Conservation (phyloP, 1,284 basidiomycete genomes). For the Vanrija humicola region DNA sequence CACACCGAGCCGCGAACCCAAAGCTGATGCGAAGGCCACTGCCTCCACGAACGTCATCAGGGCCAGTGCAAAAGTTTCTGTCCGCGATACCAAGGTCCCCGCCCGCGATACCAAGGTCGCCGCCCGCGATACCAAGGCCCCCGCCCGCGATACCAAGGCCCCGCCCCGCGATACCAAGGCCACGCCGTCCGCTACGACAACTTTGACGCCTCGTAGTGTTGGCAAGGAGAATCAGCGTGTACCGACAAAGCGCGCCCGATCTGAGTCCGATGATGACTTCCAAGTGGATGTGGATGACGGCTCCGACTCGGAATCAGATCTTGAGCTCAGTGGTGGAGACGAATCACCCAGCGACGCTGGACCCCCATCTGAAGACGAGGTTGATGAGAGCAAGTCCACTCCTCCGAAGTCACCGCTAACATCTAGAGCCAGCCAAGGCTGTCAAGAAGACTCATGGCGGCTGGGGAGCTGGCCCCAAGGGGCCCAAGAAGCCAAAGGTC, state of each 20-base stretch:
- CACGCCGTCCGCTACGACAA: too few species aligned
- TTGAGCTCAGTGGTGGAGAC: too few species aligned
- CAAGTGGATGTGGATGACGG: constrained; percentile 26
- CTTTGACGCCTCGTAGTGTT: neutral
- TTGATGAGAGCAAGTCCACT: too few species aligned
- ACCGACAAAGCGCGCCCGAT: neutral
- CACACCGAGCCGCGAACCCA: neutral
- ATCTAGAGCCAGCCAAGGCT: neutral
- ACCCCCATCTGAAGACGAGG: constrained; percentile 36
- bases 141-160: too few species aligned
- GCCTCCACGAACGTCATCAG: neutral
- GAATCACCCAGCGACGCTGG: constrained; percentile 6
- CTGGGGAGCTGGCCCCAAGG: constrained; percentile 24
- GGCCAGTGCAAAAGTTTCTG: neutral
- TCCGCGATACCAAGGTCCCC: too few species aligned
- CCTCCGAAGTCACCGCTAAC: too few species aligned
- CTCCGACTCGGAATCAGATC: constrained; percentile 8
- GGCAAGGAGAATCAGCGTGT: neutral
- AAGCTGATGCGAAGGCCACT: neutral
- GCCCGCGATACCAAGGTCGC: too few species aligned
- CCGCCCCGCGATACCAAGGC: too few species aligned
- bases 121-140: too few species aligned
- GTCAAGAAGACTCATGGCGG: constrained; percentile 30
- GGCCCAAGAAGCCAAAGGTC: constrained; percentile 26
- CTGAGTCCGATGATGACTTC: constrained; percentile 24